Base-by-base conservation (phyloP, 179 eudicot species). In the Beta corolliflora region DNA sequence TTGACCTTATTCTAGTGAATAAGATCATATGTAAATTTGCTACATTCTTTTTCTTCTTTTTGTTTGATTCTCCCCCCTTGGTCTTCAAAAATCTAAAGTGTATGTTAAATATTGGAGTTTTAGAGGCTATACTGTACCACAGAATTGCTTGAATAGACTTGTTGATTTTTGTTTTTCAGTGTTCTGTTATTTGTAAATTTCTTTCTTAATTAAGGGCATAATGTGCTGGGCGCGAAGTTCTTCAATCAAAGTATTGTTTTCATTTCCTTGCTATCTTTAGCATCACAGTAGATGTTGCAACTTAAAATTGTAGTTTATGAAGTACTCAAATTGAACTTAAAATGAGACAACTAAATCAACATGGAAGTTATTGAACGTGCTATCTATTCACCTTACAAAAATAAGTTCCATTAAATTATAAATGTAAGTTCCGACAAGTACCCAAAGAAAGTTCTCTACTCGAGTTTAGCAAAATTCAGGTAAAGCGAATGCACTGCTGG, bases 61-160 rank as follows among this genome's bases (percentile, higher is more conserved):
- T 12, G 52, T 75, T 48, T 58, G 19, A 59, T 25, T n/a, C 15
- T 23, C 11, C 23, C 75, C 50, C 14, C 7, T 55, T 50, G 61
- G 52, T n/a, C 60, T 25, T 18, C 10, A 9, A 7, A 29, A 54
- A 53, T 71, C 9, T 77, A 46, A 61, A 78, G 61, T 41, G 56
- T 44, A 63, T 85, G 81, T 82, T 78, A 82, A 75, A 80, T 85
- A 79, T 61, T 67, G 85, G 74, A 80, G 86, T 71, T 82, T 48
- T 48, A 48, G 52, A 82, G 85, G 64, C 74, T 74, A 63, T 79
- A 77, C 72, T 75, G 80, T 66, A 81, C 82, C 55, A 81, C 80
- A 81, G 63, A 79, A 23, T 75, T 65, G 71, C 29, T 75, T 75
- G 64, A 25, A 36, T 56, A 75, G 60, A 19, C 25, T 15, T 72